Percentiles rank a stretch among this genome's conserved stretches.
Evolutionary conservation across 176 grass and related monocot genomes (phyloP).

Genomic region (Phoenix dactylifera): DNA sequence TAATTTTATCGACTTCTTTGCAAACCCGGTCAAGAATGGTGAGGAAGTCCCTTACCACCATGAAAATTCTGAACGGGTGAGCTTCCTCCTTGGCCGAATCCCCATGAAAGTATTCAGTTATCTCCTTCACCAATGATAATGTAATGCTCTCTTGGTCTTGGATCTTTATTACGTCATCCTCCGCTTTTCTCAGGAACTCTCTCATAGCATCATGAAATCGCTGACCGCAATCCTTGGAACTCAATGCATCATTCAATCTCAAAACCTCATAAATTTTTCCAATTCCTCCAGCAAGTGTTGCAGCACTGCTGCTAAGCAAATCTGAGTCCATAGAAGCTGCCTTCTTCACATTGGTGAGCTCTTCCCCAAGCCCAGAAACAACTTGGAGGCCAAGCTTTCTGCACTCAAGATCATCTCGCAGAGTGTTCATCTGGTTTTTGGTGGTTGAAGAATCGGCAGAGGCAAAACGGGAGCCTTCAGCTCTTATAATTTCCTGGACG

Average conservation of each 20-base stretch:
- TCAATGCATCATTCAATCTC: slow-evolving; percentile 3
- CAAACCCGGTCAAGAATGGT: slow-evolving; percentile 5
- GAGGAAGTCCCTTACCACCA: slow-evolving; percentile 10
- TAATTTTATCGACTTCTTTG: slow-evolving; percentile 7
- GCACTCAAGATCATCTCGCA: not conserved
- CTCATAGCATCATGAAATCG: slow-evolving; percentile 2
- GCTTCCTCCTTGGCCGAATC: slow-evolving; percentile 9
- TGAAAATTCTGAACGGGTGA: slow-evolving; percentile 14
- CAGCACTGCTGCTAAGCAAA: slow-evolving; percentile 1
- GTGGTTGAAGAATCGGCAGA: not conserved
- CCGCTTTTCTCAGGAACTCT: slow-evolving; percentile 3
- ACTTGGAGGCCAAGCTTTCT: slow-evolving; percentile 8
- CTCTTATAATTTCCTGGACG: slow-evolving; percentile 8
- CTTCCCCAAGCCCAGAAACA: not conserved
- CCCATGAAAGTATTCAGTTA: not conserved
- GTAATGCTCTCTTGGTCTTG: slow-evolving; percentile 4
- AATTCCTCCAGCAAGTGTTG: not conserved
- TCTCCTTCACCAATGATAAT: not conserved
- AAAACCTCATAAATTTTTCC: slow-evolving; percentile 9
- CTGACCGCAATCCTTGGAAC: not conserved
- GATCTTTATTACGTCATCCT: slow-evolving; percentile 4
- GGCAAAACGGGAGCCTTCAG: slow-evolving; percentile 4
- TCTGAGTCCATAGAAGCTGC: slow-evolving; percentile 6
- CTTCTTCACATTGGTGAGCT: slow-evolving; percentile 16
- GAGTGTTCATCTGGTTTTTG: not conserved